Evolutionary conservation across 768 basidiomycete species (phyloP), one percentile per base, ranked within the genome.

Genomic region (Calocybe indica): DNA sequence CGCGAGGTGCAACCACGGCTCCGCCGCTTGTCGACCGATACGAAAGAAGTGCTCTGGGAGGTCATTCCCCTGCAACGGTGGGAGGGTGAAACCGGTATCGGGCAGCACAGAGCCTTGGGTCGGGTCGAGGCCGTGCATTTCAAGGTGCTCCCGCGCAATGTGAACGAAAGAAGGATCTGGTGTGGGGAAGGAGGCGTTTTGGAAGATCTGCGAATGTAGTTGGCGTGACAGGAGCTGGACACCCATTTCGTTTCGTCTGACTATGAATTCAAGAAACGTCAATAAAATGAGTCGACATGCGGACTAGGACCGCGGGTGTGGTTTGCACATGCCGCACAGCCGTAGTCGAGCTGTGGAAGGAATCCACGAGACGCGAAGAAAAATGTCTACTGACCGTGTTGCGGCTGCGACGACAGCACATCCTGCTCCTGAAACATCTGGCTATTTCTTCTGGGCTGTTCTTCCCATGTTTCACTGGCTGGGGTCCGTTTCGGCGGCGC

Each of bases 1-100:
- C 5, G 91, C 81, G 46, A 93, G 72, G 5, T 74, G 62, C 8
- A 91, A 72, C 79, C 89, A 93, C 2, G 93, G 93, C 58, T 88
- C 75, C 6, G 90, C 79, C 1, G 77, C 72, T 15, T 73, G 67
- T 2, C 66, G 52, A 12, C 92, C 95, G 36, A 99, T 78, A 41
- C 76, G 74, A 55, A 90, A 75, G 66, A 98, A 98, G 64, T 99
- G 96, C 57, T 94, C 83, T 48, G 88, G 80, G 48, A 97, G 79
- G 51, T 83, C 83, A 7, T 67, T 52, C 7, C 94, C 95, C 66
- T 90, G 87, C 2, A 99, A 71, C 1, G 78, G 77, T 2, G 95
- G 96, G 5, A 98, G 78, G 10, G 84, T 80, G 62, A 98, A 93
- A 3, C 73, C 65, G 13, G 79, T 82, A 54, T 92, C 80, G 0